Evolutionary conservation across 2,329 filamentous ascomycete genomes (phyloP).

Genomic region (Phialemoniopsis sp.): DNA sequence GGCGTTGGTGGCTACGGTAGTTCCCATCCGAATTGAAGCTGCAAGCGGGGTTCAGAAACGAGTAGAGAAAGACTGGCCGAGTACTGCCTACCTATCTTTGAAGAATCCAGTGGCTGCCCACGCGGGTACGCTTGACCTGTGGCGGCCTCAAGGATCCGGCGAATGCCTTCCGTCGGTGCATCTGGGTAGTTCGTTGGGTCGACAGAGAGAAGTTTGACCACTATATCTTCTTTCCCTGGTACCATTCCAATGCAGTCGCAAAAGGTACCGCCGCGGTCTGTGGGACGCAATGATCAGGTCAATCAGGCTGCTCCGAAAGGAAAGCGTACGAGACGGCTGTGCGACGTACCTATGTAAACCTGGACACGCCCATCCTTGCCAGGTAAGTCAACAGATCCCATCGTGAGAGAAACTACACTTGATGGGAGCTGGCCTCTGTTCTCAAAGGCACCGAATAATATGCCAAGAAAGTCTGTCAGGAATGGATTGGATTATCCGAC

Average conservation of each 20-base stretch:
- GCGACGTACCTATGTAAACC: no score
- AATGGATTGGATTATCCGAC: no score
- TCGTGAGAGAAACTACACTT: no score
- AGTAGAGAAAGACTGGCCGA: constrained; percentile 10
- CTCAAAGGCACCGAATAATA: no score
- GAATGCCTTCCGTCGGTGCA: constrained; percentile 2
- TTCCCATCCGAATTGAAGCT: constrained; percentile 5
- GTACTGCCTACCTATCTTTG: no score
- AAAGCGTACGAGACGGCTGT: no score
- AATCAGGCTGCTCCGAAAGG: no score
- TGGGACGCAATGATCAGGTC: no score
- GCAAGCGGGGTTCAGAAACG: constrained; percentile 24
- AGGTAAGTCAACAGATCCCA: no score
- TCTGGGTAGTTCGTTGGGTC: constrained; percentile 4
- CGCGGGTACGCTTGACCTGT: not conserved
- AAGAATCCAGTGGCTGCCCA: constrained; percentile 58
- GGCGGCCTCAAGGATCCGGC: not conserved
- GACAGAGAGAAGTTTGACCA: constrained; percentile 35
- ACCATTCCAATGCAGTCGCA: constrained; percentile 62
- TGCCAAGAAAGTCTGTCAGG: no score
- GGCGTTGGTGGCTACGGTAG: constrained; percentile 3
- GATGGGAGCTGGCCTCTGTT: no score
- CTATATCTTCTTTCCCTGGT: constrained; percentile 58
- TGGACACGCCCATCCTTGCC: no score
- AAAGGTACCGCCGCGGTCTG: constrained; percentile 61